These are phyloP conservation scores for Ophiocordyceps unilateralis DNA, from an alignment of 2,329 filamentous ascomycete genomes.

Conservation along the genomic window DNA sequence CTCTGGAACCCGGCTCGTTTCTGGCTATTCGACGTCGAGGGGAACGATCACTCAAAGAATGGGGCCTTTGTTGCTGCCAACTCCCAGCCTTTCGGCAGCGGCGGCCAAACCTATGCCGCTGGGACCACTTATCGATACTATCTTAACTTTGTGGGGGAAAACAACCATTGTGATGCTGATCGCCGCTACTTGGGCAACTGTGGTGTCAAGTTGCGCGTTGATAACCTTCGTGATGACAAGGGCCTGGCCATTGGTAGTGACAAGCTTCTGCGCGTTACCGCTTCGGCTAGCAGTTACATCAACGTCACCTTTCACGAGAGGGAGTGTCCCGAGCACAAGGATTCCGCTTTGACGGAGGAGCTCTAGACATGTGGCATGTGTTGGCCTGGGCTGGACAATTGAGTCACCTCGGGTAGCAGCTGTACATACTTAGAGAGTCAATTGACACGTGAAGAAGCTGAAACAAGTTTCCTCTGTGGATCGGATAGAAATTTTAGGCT, in stretches of 20 bases:
- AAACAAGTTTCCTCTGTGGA: too few species aligned
- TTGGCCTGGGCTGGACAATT: too few species aligned
- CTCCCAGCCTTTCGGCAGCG: neutral
- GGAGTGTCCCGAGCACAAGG: neutral
- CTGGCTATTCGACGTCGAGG: neutral
- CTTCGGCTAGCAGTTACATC: neutral
- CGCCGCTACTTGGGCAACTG: neutral
- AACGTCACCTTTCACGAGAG: neutral
- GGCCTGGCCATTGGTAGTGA: neutral
- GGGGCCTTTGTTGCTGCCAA: neutral
- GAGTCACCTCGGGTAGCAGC: too few species aligned
- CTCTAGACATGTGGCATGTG: neutral
- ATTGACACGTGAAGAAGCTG: too few species aligned
- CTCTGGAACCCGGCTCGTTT: neutral
- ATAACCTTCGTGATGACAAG: neutral
- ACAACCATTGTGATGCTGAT: neutral
- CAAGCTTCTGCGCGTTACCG: neutral
- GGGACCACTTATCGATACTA: neutral
- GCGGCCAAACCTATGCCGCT: neutral
- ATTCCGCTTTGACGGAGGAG: neutral
- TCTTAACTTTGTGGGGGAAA: conserved; percentile 1
- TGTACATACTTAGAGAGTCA: too few species aligned
- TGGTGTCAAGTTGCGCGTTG: neutral
- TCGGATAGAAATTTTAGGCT: too few species aligned
- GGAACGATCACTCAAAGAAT: neutral